A percentile compares a stretch with the other conserved stretches of the same genome.
Evolutionary conservation across 306 rosid genomes (phyloP).

Genomic region (Malus domestica): DNA sequence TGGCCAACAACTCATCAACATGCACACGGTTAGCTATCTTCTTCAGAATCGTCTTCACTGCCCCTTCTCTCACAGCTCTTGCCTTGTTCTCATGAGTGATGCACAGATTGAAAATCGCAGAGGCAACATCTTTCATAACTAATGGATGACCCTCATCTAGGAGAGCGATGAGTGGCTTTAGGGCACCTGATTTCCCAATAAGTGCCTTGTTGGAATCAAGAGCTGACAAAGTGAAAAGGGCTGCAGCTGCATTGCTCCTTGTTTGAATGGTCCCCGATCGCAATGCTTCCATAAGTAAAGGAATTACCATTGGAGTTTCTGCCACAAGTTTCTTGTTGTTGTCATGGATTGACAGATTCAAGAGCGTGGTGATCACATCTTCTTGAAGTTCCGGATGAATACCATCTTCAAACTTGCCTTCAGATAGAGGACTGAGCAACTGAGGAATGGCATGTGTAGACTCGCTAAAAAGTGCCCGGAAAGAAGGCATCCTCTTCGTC

Average conservation of each 20-base stretch:
- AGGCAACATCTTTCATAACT: constrained; percentile 78
- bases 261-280: constrained; percentile 69
- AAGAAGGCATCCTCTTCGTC: constrained; percentile 76
- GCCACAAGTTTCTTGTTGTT: constrained; percentile 81
- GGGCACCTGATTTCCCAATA: constrained; percentile 73
- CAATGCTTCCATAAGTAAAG: constrained; percentile 57
- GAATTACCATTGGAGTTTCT: constrained; percentile 67
- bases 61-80: constrained; percentile 64
- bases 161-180: constrained; percentile 58
- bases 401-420: constrained; percentile 25
- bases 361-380: constrained; percentile 78
- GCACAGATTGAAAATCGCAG: constrained; percentile 75
- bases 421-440: constrained; percentile 61
- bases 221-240: constrained; percentile 83
- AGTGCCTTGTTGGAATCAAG: constrained; percentile 85
- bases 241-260: constrained; percentile 80
- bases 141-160: constrained; percentile 75
- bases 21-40: constrained; percentile 43
- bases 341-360: constrained; percentile 81
- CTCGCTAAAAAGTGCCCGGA: constrained; percentile 71
- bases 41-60: constrained; percentile 48
- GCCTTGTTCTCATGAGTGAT: constrained; percentile 72
- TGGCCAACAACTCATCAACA: constrained; percentile 63
- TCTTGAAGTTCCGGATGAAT: constrained; percentile 59
- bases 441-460: constrained; percentile 53